Base-by-base conservation (phyloP, 106 monocot genomes). In the Amphibolis antarctica region DNA sequence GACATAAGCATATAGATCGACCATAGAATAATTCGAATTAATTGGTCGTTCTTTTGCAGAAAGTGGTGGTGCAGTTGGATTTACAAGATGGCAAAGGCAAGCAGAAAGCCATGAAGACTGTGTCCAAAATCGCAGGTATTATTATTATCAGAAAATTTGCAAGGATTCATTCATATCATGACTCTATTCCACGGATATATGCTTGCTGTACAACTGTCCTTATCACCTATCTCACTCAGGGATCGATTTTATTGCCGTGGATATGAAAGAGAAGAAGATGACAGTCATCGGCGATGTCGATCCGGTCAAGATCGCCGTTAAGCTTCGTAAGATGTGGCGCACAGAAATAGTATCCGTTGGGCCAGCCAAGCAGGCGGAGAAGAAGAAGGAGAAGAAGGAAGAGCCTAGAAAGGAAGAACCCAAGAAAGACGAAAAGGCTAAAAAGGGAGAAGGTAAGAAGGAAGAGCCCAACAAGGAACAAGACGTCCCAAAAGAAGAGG, bases 31-130 rank as follows among this genome's bases (percentile, higher is more conserved):
- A n/a, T n/a, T n/a, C n/a, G n/a, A n/a, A n/a, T n/a, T n/a, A n/a
- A 36, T 36, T 36, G 36, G 7, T 7, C 36, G 36, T 36, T 36
- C 36, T 30, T 24, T 62, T 74, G 67, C 81, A 91, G 90, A 83
- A 81, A 77, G 71, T 91, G 10, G 76, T 91, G 17, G 22, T 91
- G 64, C 83, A 74, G 28, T 65, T 83, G 71, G 83, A 81, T 63
- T 64, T 91, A 19, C 80, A 83, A 46, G 90, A 86, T 57, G 74
- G 86, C 69, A 91, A 83, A 64, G 83, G 46, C 64, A 86, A 86
- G 66, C 78, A 75, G 59, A 91, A 86, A 76, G 83, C 86, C 28
- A 76, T 91, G 55, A 91, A 81, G 56, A 70, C 83, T 58, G 83
- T 91, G 31, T 80, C 90, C 30, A 49, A 73, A 18, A 66, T 91